Evolutionary conservation across 2,329 filamentous ascomycete species (phyloP).

Genomic region (Bipolaris bicolor): DNA sequence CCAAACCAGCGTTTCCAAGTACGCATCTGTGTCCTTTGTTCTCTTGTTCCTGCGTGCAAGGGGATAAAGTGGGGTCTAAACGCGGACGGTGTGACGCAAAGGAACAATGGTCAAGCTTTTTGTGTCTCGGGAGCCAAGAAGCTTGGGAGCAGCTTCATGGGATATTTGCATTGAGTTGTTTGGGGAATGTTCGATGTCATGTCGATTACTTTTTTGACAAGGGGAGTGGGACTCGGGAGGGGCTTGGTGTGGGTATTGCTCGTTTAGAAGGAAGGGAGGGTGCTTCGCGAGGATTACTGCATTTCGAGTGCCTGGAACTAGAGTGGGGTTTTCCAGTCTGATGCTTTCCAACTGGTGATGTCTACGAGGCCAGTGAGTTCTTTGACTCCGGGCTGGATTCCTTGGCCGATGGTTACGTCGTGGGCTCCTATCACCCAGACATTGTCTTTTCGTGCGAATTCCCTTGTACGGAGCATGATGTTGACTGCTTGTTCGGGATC

Average conservation of each 20-base stretch:
- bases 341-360: conserved; percentile 34
- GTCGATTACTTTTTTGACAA: neutral
- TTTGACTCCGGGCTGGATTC: conserved; percentile 26
- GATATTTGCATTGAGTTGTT: neutral
- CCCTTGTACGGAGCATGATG: conserved; percentile 33
- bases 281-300: neutral
- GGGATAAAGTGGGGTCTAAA: neutral
- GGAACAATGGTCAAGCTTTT: conserved; percentile 26
- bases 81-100: conserved; percentile 1
- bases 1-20: neutral
- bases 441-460: conserved; percentile 29
- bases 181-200: neutral
- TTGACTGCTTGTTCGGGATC: conserved; percentile 38
- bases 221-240: neutral
- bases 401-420: conserved; percentile 37
- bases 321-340: conserved; percentile 34
- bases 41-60: too few relatives aligned
- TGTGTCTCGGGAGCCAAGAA: conserved; percentile 28
- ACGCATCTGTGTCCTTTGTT: too few relatives aligned
- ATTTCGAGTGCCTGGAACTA: conserved; percentile 1
- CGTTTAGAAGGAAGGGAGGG: neutral
- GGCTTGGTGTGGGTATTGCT: neutral
- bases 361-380: conserved; percentile 33
- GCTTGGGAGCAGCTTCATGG: conserved; percentile 7
- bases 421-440: conserved; percentile 44